Evolutionary conservation across 1,139 yeast species (phyloP).

Genomic region (Kurtzmaniella quercitrusa): DNA sequence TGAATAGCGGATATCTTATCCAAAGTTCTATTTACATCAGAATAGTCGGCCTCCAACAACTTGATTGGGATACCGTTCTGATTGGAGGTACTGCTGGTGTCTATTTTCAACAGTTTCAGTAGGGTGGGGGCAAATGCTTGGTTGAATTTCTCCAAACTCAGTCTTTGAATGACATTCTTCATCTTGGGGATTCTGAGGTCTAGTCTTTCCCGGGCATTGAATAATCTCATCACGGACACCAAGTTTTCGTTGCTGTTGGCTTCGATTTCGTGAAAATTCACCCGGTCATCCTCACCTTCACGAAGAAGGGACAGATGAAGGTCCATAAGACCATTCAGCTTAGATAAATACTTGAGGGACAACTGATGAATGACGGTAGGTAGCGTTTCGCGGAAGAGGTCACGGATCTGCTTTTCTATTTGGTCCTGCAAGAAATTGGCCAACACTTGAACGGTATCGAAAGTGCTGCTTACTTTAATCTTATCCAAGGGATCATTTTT

Average conservation of each 20-base stretch:
- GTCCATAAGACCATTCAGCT: conserved; percentile 31
- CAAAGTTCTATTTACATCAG: conserved; percentile 34
- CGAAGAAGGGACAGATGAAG: conserved; percentile 26
- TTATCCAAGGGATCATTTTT: conserved; percentile 84
- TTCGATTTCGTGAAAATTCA: conserved; percentile 14
- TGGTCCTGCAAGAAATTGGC: conserved; percentile 78
- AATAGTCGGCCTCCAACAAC: conserved; percentile 26
- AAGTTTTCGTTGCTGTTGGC: conserved; percentile 37
- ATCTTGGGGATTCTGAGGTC: conserved; percentile 60
- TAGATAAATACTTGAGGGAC: conserved; percentile 55
- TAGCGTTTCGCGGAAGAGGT: conserved; percentile 75
- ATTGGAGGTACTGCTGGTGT: conserved; percentile 11
- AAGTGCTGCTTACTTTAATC: conserved; percentile 77
- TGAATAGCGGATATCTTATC: conserved; percentile 47
- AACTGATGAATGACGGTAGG: conserved; percentile 78
- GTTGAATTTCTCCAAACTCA: conserved; percentile 40
- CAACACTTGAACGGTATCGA: conserved; percentile 79
- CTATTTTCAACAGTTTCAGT: conserved; percentile 32
- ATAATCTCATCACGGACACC: conserved; percentile 64
- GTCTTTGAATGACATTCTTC: conserved; percentile 53
- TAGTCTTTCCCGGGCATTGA: conserved; percentile 75
- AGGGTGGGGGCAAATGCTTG: conserved; percentile 34
- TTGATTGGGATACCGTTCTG: conserved; percentile 38
- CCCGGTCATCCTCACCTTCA: conserved; percentile 20
- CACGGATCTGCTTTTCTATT: conserved; percentile 77